Conservation (phyloP, 139 green algal genomes). For the Pedinophyceae sp. region DNA sequence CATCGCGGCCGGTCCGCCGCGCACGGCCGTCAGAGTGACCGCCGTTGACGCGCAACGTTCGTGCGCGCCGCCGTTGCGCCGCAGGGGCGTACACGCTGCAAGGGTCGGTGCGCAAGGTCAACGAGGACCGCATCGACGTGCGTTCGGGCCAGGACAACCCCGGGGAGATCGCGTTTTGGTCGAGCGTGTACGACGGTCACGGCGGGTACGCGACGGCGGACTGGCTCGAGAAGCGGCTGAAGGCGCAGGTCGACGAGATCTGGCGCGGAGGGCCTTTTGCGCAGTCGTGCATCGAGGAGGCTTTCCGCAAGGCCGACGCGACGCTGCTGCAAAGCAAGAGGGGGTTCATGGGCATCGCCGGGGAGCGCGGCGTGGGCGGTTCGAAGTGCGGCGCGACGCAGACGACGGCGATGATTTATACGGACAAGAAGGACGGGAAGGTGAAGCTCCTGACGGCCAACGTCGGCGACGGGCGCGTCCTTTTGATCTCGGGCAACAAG, state of each 20-base stretch:
- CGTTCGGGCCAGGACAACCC: conserved; percentile 7
- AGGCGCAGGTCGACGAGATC: conserved; percentile 24
- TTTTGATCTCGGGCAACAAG: conserved; percentile 42
- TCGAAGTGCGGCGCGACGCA: conserved; percentile 72
- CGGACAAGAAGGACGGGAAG: conserved; percentile 5
- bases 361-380: conserved; percentile 72
- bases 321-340: conserved; percentile 38
- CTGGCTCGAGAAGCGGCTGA: conserved; percentile 52
- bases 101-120: conserved; percentile 28
- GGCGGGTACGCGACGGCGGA: conserved; percentile 48
- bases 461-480: conserved; percentile 69
- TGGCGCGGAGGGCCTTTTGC: conserved; percentile 28
- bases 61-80: too few species aligned
- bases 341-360: conserved; percentile 56
- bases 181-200: conserved; percentile 35
- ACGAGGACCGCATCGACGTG: conserved; percentile 32
- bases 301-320: conserved; percentile 26
- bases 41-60: too few species aligned
- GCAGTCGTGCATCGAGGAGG: conserved; percentile 16
- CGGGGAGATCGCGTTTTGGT: conserved; percentile 3
- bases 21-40: too few species aligned
- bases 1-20: too few species aligned
- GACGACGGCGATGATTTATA: conserved; percentile 34
- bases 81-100: conserved; percentile 14
- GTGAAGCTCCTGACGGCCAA: conserved; percentile 61